Base-by-base conservation (phyloP, 148 eudicot species). In the Silene conica region DNA sequence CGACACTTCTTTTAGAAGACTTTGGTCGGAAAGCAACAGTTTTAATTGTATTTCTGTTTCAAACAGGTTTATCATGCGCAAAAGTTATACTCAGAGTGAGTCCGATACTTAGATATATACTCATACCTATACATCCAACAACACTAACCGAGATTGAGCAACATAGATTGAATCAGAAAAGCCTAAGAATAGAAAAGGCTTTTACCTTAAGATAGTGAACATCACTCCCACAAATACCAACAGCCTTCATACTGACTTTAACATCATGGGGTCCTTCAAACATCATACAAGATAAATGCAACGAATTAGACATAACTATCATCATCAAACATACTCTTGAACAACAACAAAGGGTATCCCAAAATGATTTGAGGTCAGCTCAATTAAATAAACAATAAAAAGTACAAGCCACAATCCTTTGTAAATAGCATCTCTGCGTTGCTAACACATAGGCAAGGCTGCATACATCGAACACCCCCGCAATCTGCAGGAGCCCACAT, bases 171-270 rank as follows among this genome's bases (percentile, higher is more conserved):
- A 13, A 64, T 14, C n/a, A 64, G 9, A 3, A 31, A 34, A 64
- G 3, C 28, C 10, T 6, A 34, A 41, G 38, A 65, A 43, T 15
- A 57, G 25, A 38, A 21, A 23, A 54, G 79, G 70, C 71, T 66
- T 54, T 23, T 21, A 92, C 99, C 99, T 92, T 92, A 79, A 90
- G 90, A 75, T 88, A 92, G 81, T 92, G 97, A 86, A 95, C 97
- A 87, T 95, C 99, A 81, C 99, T 95, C 70, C 97, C 99, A 81
- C 99, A 95, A 11, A 95, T 95, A 57, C 99, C 99, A 71, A 95
- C 99, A 79, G 99, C 97, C 84, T 95, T 95, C 93, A 95, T 95
- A 73, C 82, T 87, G 3, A 95, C 87, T 83, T 86, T 87, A 64
- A 88, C 97, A 87, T 95, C 99, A 85, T 87, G 83, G 46, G 92